Conservation (phyloP, 2,329 filamentous ascomycete species). For the Emydomyces testavorans region DNA sequence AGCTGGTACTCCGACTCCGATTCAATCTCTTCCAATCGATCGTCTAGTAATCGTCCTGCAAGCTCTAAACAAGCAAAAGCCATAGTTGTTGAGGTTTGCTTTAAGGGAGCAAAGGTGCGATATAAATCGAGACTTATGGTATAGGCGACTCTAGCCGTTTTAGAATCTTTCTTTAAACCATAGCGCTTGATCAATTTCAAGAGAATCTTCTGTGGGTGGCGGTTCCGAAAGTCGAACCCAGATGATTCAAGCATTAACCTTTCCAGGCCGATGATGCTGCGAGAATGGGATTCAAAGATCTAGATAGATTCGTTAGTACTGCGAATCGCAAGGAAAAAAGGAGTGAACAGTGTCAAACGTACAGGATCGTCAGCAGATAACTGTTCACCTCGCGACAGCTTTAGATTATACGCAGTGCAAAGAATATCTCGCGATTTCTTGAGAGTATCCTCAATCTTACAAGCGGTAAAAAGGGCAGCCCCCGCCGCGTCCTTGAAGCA, state of each 20-base stretch:
- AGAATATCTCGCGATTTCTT: constrained; percentile 94
- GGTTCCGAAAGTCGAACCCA: constrained; percentile 84
- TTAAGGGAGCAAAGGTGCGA: constrained; percentile 83
- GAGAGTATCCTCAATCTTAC: constrained; percentile 94
- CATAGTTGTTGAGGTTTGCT: constrained; percentile 77
- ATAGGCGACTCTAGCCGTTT: constrained; percentile 50
- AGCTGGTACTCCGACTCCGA: constrained; percentile 40
- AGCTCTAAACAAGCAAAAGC: constrained; percentile 73
- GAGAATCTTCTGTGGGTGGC: constrained; percentile 74
- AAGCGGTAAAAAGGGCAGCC: constrained; percentile 79
- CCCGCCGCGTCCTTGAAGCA: constrained; percentile 62
- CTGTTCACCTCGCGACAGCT: constrained; percentile 54
- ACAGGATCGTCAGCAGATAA: constrained; percentile 73
- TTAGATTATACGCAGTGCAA: constrained; percentile 79
- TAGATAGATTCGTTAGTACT: constrained; percentile 28
- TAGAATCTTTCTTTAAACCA: constrained; percentile 36
- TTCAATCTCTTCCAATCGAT: constrained; percentile 42
- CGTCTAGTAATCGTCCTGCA: constrained; percentile 55
- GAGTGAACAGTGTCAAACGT: constrained; percentile 20
- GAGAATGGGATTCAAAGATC: constrained; percentile 68
- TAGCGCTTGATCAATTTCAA: constrained; percentile 63
- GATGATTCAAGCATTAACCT: constrained; percentile 85
- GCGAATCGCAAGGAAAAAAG: background rate
- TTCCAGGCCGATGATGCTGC: constrained; percentile 78
- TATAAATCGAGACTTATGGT: constrained; percentile 80